Percentiles rank a stretch among this genome's conserved stretches.
Conservation (phyloP, 331 rosid genomes). For the Erythrophleum ivorense region DNA sequence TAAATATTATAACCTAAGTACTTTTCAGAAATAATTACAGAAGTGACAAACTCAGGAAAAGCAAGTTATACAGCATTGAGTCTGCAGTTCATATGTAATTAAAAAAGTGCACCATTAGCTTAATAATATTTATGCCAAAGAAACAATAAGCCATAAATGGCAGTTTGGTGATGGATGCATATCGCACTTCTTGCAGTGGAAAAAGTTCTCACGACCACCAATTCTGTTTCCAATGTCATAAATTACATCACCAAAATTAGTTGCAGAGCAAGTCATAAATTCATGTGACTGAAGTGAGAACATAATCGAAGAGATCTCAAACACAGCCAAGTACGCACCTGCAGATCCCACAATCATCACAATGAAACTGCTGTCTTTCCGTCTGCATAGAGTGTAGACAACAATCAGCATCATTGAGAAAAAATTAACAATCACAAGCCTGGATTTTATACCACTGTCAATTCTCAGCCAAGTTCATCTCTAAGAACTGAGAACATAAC, state of each 20-base stretch:
- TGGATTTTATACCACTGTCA: slow-evolving; percentile 20
- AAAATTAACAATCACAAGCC: slow-evolving; percentile 17
- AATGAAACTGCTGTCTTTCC: slow-evolving; percentile 75
- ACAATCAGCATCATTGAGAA: slow-evolving; percentile 22
- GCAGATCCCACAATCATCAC: slow-evolving; percentile 94
- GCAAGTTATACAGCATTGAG: not conserved
- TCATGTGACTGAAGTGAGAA: slow-evolving; percentile 16
- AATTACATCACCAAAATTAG: slow-evolving; percentile 33
- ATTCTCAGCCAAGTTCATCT: slow-evolving; percentile 34
- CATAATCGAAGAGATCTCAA: slow-evolving; percentile 1
- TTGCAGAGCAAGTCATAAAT: slow-evolving; percentile 19
- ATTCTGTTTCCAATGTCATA: slow-evolving; percentile 54
- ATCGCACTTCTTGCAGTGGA: slow-evolving; percentile 55
- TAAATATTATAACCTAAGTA: not conserved
- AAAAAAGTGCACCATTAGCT: slow-evolving; percentile 6
- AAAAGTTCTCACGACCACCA: slow-evolving; percentile 70
- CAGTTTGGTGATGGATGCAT: not conserved
- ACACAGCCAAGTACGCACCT: slow-evolving; percentile 52
- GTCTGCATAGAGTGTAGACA: slow-evolving; percentile 50
- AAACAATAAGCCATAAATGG: slow-evolving; percentile 4
- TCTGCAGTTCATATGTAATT: not conserved
- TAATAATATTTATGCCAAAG: not conserved
- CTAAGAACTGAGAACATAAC: slow-evolving; percentile 16
- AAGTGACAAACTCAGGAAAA: not conserved
- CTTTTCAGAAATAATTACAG: not conserved